phyloP scores from a whole-genome alignment of 352 stramenopile genomes.

The Lagenidium sp. region DNA sequence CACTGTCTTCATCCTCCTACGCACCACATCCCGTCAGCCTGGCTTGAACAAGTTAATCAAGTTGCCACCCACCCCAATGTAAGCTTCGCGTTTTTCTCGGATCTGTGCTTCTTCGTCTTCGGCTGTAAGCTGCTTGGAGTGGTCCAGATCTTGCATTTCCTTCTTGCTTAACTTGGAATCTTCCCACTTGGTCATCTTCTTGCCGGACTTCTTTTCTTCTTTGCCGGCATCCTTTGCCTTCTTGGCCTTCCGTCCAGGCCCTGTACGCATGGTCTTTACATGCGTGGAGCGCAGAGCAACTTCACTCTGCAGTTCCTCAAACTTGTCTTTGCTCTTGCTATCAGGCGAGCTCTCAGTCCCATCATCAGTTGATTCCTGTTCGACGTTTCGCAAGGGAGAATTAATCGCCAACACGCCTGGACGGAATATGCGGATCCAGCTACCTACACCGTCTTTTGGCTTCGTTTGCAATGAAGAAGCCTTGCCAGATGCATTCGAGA shows the following conservation, averaged over 20 bases:
- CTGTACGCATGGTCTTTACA: constrained; percentile 53
- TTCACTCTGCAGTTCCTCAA: constrained; percentile 49
- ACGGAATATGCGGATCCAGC: constrained; percentile 1
- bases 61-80: constrained; percentile 64
- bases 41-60: not conserved
- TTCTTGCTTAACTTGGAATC: constrained; percentile 81
- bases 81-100: constrained; percentile 60
- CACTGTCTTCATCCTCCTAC: constrained; percentile 59
- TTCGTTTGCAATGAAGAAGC: constrained; percentile 25
- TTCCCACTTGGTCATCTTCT: constrained; percentile 84
- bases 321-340: constrained; percentile 39
- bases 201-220: constrained; percentile 48
- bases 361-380: constrained; percentile 51
- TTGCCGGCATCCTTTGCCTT: constrained; percentile 45
- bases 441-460: constrained; percentile 25
- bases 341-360: constrained; percentile 39
- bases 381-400: too few relatives aligned
- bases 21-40: not conserved
- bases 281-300: constrained; percentile 26
- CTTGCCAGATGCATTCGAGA: constrained; percentile 38
- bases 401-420: not conserved
- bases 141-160: constrained; percentile 65
- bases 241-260: constrained; percentile 35
- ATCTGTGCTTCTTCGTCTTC: constrained; percentile 69
- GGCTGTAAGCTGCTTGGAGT: constrained; percentile 49